phyloP scores from a whole-genome alignment of 2,329 filamentous ascomycete species.

The Colletotrichum salicis region DNA sequence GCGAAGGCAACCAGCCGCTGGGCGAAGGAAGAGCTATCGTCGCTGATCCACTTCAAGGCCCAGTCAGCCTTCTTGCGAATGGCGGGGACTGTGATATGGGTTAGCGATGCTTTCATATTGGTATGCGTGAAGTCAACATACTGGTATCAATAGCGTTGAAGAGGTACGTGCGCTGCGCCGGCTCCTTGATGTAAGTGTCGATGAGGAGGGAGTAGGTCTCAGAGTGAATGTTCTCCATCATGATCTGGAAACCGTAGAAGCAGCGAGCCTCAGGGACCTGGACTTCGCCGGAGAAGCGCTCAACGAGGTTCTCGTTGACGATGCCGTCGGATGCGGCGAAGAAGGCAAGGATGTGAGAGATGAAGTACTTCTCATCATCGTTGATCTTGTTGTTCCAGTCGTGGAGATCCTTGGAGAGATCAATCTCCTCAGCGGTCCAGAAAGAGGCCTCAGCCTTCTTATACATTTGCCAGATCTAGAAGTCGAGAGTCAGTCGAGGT shows the following conservation, averaged over 20 bases:
- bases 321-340: slow-evolving; percentile 99
- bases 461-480: slow-evolving; percentile 99
- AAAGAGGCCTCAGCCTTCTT: slow-evolving; percentile 99
- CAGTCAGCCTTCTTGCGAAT: slow-evolving; percentile 99
- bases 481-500: slow-evolving; percentile 51
- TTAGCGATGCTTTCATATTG: slow-evolving; percentile 56
- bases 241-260: slow-evolving; percentile 99
- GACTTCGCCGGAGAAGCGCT: slow-evolving; percentile 96
- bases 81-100: slow-evolving; percentile 76
- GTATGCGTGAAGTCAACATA: slow-evolving; percentile 63
- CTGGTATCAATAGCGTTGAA: slow-evolving; percentile 99
- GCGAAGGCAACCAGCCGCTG: slow-evolving; percentile 97
- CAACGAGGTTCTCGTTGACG: slow-evolving; percentile 98
- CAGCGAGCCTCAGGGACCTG: slow-evolving; percentile 98
- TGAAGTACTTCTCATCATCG: slow-evolving; percentile 97
- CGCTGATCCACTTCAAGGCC: slow-evolving; percentile 94
- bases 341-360: slow-evolving; percentile 98
- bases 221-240: slow-evolving; percentile 99
- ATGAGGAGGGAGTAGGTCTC: slow-evolving; percentile 99
- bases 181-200: slow-evolving; percentile 99
- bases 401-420: slow-evolving; percentile 97
- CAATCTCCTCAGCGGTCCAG: slow-evolving; percentile 99
- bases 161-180: slow-evolving; percentile 89
- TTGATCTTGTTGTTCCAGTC: slow-evolving; percentile 99
- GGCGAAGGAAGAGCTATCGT: slow-evolving; percentile 93